These are phyloP conservation scores for Melaleuca alternifolia DNA, from an alignment of 345 rosid genomes.

Conservation along the genomic window DNA sequence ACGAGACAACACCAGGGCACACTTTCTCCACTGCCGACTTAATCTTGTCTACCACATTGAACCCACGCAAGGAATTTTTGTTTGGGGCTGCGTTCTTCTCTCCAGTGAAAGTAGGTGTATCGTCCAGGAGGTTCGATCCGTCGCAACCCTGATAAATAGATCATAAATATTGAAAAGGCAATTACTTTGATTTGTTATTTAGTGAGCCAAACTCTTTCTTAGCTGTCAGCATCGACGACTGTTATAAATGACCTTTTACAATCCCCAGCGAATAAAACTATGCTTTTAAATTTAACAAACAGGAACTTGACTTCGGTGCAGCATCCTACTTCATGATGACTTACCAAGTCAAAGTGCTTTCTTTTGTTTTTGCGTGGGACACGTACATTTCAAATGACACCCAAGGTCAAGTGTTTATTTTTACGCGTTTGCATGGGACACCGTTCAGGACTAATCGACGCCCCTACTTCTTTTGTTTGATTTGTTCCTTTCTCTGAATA, in stretches of 20 bases:
- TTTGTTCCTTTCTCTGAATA: background rate
- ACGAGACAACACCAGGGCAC: slow-evolving; percentile 42
- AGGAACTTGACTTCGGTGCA: background rate
- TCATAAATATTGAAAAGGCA: background rate
- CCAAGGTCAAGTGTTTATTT: background rate
- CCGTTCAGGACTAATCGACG: background rate
- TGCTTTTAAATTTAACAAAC: background rate
- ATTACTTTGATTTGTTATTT: background rate
- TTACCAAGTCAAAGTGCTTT: background rate
- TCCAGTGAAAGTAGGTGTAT: slow-evolving; percentile 29
- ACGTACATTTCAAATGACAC: too few relatives aligned
- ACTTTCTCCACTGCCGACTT: slow-evolving; percentile 32
- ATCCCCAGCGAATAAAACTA: background rate
- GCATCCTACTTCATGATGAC: background rate
- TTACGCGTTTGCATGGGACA: background rate
- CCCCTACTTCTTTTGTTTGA: background rate
- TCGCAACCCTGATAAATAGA: slow-evolving; percentile 41
- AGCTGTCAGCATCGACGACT: background rate
- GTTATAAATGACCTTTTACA: background rate
- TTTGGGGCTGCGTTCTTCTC: slow-evolving; percentile 46
- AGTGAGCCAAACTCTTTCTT: background rate
- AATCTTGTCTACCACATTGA: slow-evolving; percentile 26
- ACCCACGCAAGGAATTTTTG: slow-evolving; percentile 32
- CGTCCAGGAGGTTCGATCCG: slow-evolving; percentile 40
- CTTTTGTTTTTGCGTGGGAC: background rate